phyloP scores from a whole-genome alignment of 257 asterid genomes.

The Nicotiana paniculata region DNA sequence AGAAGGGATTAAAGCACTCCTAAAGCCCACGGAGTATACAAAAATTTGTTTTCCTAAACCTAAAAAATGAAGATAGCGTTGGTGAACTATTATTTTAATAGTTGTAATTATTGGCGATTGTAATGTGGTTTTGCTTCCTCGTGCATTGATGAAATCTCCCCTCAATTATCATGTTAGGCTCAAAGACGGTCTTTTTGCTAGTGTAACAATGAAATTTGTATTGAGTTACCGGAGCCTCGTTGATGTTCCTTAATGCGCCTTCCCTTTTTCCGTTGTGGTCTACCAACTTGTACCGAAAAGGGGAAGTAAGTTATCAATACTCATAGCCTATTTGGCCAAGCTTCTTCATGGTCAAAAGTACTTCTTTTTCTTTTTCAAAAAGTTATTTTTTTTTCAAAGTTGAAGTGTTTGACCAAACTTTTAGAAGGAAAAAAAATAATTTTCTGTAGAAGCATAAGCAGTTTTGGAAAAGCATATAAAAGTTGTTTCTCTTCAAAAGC shows the following conservation, averaged over 20 bases:
- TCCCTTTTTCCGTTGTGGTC: no score
- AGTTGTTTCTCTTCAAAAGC: no score
- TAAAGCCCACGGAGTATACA: neutral
- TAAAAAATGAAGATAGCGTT: neutral
- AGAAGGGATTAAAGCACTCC: conserved; percentile 20
- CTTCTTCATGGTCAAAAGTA: no score
- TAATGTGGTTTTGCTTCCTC: neutral
- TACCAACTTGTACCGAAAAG: no score
- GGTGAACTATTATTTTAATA: neutral
- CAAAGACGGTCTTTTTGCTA: neutral
- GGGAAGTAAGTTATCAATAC: no score
- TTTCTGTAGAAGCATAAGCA: no score
- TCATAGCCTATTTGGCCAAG: no score
- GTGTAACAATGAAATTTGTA: neutral
- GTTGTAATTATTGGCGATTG: neutral
- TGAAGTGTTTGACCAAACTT: no score
- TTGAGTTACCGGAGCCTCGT: neutral
- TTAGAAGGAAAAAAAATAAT: no score
- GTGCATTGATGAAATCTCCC: neutral
- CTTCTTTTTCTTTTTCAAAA: no score
- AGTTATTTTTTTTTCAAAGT: no score
- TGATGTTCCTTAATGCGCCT: neutral
- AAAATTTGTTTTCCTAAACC: neutral
- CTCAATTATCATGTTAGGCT: neutral
- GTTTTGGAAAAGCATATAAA: no score